Evolutionary conservation across 306 rosid species (phyloP), one percentile per base, ranked within the genome.

Genomic region (Sindora glabra): DNA sequence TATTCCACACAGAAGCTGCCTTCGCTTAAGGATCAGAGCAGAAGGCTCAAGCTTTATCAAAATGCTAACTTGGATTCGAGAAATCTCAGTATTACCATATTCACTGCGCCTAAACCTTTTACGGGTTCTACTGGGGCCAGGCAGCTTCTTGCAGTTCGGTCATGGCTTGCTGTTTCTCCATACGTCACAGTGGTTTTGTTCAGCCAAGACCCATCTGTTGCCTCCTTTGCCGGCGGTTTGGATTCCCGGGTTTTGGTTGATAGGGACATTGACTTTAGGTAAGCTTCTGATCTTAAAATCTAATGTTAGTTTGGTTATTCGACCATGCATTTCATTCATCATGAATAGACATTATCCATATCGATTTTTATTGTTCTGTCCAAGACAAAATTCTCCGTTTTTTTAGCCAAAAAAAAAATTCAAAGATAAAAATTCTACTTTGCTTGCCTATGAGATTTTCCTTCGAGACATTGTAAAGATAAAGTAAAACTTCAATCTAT

Each of bases 101-200:
- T 86, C 77, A 77, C 98, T 14, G 86, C 96, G 32, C 95, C 96
- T 22, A 73, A 77, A 50, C 80, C 89, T 65, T 92, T 88, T 68
- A 56, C 19, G 10, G 90, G 84, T 22, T 75, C 81, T 22, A 41
- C 60, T 52, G 90, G 82, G 24, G 68, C 21, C 56, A 84, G 77
- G 56, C 98, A 92, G 70, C 60, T 64, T 47, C 67, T 81, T 2
- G 94, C 96, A 36, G 37, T 92, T 74, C 81, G 70, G 59, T 88
- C 98, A 18, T 88, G 98, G 96, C 85, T 92, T 59, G 90, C 88
- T 74, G 44, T 92, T 25, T 81, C 90, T 48, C 79, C 88, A 7
- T 49, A 64, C 46, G 64, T 86, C 55, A 44, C 69, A 0, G 85
- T 88, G 51, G 80, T 88, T 68, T 69, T 92, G 36, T 88, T 48